phyloP scores from a whole-genome alignment of 225 moss, liverwort and hornwort genomes.

The Thuidium tamariscinum region DNA sequence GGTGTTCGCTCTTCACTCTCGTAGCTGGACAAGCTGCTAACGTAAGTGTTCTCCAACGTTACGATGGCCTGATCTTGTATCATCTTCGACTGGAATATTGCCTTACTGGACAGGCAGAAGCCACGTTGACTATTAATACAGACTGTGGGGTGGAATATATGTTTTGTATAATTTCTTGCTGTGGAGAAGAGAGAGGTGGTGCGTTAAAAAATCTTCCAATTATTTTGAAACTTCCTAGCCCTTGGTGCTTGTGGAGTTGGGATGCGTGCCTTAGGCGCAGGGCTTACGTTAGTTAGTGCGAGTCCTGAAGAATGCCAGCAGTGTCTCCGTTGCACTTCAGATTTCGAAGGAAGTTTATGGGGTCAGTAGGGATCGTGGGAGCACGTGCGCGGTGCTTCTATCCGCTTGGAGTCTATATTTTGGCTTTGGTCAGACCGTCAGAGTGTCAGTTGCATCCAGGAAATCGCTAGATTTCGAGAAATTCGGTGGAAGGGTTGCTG shows the following conservation, averaged over 20 bases:
- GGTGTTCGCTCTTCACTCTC: background rate
- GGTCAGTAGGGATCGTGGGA: background rate
- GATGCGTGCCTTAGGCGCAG: background rate
- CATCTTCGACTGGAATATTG: too few species aligned
- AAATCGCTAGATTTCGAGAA: background rate
- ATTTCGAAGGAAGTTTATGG: background rate
- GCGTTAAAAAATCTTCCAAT: background rate
- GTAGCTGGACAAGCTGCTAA: background rate
- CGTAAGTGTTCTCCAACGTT: background rate
- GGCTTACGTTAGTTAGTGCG: background rate
- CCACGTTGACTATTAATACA: background rate
- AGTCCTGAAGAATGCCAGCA: background rate
- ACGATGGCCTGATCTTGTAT: background rate
- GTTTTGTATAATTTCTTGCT: background rate
- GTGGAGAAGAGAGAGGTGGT: background rate
- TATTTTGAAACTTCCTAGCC: background rate
- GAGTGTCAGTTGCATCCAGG: background rate
- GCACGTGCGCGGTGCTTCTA: background rate
- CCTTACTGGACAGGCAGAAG: background rate
- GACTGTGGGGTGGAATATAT: background rate
- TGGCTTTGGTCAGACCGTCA: background rate
- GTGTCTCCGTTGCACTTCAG: background rate
- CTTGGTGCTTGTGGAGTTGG: background rate
- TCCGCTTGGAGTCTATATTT: background rate
- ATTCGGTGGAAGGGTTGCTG: background rate